Evolutionary conservation across 805 yeast species (phyloP), one percentile per base, ranked within the genome.

Genomic region (Vanderwaltozyma yarrowii): DNA sequence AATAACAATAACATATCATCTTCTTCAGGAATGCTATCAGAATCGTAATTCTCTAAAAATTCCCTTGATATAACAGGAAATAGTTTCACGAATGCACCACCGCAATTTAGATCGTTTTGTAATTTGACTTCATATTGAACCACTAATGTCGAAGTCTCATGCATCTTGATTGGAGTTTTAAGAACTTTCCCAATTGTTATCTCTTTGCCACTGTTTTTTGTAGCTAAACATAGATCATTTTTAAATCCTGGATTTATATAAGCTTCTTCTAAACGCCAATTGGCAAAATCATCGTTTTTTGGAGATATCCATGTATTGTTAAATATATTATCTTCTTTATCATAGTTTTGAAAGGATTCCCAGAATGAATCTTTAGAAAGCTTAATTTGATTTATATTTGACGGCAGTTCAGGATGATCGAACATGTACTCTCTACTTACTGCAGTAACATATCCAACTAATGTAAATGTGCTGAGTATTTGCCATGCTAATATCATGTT

Each of bases 41-140:
- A 13, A 18, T 61, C 54, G 31, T 61, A 44, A 11, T 60, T 53
- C 4, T 57, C 47, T 12, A 32, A 16, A 4, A 66, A 70, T 7
- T 61, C 60, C 2, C 58, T 58, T 52, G 36, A n/a, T 15, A 33
- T 29, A 12, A 21, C 19, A 32, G 75, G 66, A 39, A 86, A 61
- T 30, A 88, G 65, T 66, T 88, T 88, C 47, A 88, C 58, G 62
- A 88, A 88, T 1, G 94, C 89, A 39, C 96, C 96, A 33, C 95
- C 94, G 61, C 96, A 88, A 30, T 67, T 67, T 39, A 87, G 64
- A 5, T 83, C 85, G 32, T 80, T 68, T 64, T 88, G 95, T 32
- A 79, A 63, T 62, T 87, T 87, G 40, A 85, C 84, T 61, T 88
- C 96, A 60, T 85, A 88, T 62, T 88, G 96, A 28, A 86, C 63